phyloP scores from a whole-genome alignment of 371 early-diverging fungal species.

The Mortierella sp. region DNA sequence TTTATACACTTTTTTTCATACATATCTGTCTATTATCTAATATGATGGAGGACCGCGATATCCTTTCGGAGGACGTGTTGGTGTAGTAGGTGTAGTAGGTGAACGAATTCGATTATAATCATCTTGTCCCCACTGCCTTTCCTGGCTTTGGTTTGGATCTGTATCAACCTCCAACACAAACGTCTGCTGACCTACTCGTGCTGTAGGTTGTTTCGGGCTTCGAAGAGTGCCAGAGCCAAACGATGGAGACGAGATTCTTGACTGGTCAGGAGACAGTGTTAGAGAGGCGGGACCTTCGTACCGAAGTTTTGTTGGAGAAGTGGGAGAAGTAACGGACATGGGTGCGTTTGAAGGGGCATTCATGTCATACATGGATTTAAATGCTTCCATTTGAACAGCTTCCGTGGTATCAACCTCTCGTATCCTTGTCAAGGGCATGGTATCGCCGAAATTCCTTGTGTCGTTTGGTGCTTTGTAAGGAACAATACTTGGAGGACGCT shows the following conservation, averaged over 20 bases:
- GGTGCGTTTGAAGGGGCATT: neutral
- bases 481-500: slow-evolving; percentile 8
- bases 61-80: slow-evolving; percentile 23
- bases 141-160: slow-evolving; percentile 1
- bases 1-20: no score
- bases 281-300: neutral
- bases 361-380: slow-evolving; percentile 30
- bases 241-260: neutral
- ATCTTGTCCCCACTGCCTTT: slow-evolving; percentile 7
- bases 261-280: neutral
- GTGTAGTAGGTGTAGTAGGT: slow-evolving; percentile 3
- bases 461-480: slow-evolving; percentile 17
- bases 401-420: slow-evolving; percentile 12
- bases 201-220: neutral
- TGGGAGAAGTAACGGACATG: neutral
- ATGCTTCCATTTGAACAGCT: slow-evolving; percentile 16
- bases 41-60: slow-evolving; percentile 14
- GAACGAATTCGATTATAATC: slow-evolving; percentile 3
- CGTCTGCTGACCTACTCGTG: slow-evolving; percentile 17
- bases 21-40: neutral
- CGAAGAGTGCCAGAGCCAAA: slow-evolving; percentile 12
- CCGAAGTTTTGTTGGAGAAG: neutral
- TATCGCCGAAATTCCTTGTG: slow-evolving; percentile 2
- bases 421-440: slow-evolving; percentile 16
- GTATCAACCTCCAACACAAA: slow-evolving; percentile 29